Conservation (phyloP, 306 rosid genomes). For the Lotus japonicus region DNA sequence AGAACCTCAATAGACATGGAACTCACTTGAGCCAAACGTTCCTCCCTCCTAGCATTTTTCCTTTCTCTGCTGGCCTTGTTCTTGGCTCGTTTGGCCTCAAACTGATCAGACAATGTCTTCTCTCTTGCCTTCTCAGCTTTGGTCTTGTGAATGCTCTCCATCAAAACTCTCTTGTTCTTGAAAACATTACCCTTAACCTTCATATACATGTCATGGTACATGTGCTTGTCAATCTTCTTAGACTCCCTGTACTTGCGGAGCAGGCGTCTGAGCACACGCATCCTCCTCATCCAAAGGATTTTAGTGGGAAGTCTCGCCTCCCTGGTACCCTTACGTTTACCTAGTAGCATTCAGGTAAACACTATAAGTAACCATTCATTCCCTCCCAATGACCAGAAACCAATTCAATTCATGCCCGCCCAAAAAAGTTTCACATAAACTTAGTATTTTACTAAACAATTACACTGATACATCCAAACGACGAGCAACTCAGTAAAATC, state of each 20-base stretch:
- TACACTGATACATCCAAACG: background rate
- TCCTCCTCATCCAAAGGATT: conserved; percentile 93
- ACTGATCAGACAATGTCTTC: conserved; percentile 89
- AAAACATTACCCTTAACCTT: conserved; percentile 96
- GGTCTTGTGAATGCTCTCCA: conserved; percentile 97
- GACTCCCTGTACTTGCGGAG: conserved; percentile 93
- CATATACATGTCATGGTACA: conserved; percentile 99
- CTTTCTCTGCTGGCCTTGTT: conserved; percentile 97
- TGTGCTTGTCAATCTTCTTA: conserved; percentile 90
- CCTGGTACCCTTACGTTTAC: conserved; percentile 95
- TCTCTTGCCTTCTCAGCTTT: conserved; percentile 98
- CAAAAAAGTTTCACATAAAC: background rate
- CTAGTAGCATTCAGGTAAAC: conserved; percentile 25
- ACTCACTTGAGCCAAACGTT: conserved; percentile 79
- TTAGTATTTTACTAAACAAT: background rate
- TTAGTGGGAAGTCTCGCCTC: conserved; percentile 97
- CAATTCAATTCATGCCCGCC: background rate
- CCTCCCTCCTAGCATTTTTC: conserved; percentile 81
- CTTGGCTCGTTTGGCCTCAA: conserved; percentile 93
- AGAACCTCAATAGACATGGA: background rate
- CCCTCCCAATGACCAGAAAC: background rate
- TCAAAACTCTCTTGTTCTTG: conserved; percentile 89
- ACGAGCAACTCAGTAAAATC: too few relatives aligned
- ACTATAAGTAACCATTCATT: background rate
- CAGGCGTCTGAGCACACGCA: conserved; percentile 92